Evolutionary conservation across 2,329 filamentous ascomycete genomes (phyloP).

Genomic region (Graphiopsis chlorocephala): DNA sequence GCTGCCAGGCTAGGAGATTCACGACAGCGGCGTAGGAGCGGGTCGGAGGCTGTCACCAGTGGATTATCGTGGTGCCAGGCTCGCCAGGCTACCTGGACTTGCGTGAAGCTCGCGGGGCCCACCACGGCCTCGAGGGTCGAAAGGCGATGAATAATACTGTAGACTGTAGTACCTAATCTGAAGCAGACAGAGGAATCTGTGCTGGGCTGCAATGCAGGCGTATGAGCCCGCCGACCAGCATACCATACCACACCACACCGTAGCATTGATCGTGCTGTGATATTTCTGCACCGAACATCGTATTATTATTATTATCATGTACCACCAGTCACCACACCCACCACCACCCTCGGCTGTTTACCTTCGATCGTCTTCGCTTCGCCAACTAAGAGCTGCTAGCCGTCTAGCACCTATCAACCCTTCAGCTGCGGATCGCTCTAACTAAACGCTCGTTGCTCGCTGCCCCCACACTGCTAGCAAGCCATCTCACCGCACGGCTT

Average conservation of each 20-base stretch:
- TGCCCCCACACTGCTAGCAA: not conserved
- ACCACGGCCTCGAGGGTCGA: not conserved
- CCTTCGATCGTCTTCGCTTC: constrained; percentile 3
- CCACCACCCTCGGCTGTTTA: not conserved
- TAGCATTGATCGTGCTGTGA: not conserved
- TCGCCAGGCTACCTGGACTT: not conserved
- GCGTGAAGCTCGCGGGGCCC: not conserved
- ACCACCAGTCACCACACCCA: not conserved
- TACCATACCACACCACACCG: not conserved
- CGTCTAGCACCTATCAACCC: constrained; percentile 1
- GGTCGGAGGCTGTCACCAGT: not conserved
- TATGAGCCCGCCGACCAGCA: not conserved
- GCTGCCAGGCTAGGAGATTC: constrained; percentile 8
- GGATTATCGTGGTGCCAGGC: not conserved
- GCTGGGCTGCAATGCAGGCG: not conserved
- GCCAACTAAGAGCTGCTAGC: not conserved
- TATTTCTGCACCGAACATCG: not conserved
- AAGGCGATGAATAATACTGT: not conserved
- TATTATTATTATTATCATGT: not conserved
- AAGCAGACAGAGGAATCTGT: not conserved
- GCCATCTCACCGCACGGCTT: constrained; percentile 13
- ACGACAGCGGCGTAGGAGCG: not conserved
- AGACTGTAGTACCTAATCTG: too few species aligned
- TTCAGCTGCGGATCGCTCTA: constrained; percentile 7
- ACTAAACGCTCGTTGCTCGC: not conserved